Percentiles rank a stretch among this genome's conserved stretches.
These are phyloP conservation scores for Barnettozyma wickerhamii DNA, from an alignment of 805 yeast genomes.

Conservation along the genomic window DNA sequence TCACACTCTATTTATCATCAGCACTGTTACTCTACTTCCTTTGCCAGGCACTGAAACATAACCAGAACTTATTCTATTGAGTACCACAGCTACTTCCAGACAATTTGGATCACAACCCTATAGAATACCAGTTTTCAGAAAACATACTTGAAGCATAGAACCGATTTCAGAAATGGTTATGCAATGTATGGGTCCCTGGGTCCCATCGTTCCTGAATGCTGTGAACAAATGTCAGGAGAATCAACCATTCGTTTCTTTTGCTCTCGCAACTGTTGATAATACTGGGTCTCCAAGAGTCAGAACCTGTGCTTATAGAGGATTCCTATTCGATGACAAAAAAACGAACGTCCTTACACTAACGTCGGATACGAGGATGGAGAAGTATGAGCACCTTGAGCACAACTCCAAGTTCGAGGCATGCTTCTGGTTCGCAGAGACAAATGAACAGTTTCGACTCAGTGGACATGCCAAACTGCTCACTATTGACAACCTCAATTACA, in stretches of 20 bases:
- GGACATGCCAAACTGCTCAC: constrained; percentile 56
- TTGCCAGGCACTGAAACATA: too few relatives aligned
- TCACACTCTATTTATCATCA: neutral
- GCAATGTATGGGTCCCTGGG: constrained; percentile 70
- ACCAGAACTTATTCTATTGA: too few relatives aligned
- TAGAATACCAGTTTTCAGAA: too few relatives aligned
- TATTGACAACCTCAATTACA: constrained; percentile 11
- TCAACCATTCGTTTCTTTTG: constrained; percentile 54
- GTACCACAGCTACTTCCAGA: too few relatives aligned
- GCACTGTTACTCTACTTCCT: too few relatives aligned
- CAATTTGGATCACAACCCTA: too few relatives aligned
- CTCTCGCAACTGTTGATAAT: constrained; percentile 61
- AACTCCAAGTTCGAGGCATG: constrained; percentile 69
- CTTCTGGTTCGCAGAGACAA: constrained; percentile 58
- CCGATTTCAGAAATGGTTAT: constrained; percentile 14
- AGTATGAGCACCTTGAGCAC: constrained; percentile 42
- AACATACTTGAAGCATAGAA: too few relatives aligned
- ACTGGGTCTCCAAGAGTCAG: constrained; percentile 57
- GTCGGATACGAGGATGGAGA: constrained; percentile 68
- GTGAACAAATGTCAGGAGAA: constrained; percentile 41
- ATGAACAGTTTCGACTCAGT: constrained; percentile 68
- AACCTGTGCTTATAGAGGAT: constrained; percentile 70
- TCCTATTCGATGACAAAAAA: constrained; percentile 62
- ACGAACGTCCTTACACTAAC: constrained; percentile 66
- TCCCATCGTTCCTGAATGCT: constrained; percentile 56